Percentiles rank a stretch among this genome's conserved stretches.
These are phyloP conservation scores for Sclerotinia glacialis DNA, from an alignment of 2,329 filamentous ascomycete genomes.

Conservation along the genomic window DNA sequence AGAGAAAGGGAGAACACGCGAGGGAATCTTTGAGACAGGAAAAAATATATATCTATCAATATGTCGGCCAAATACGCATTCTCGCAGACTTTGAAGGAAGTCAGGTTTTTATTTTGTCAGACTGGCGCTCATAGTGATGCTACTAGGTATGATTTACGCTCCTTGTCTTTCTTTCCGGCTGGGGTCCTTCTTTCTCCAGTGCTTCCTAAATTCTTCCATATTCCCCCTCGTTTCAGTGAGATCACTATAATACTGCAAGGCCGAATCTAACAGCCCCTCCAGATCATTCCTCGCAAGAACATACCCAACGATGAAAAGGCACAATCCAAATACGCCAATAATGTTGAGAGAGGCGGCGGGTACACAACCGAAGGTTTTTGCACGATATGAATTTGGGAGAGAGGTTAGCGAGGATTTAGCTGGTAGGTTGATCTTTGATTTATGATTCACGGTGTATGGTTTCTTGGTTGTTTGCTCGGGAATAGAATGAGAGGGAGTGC, in stretches of 20 bases:
- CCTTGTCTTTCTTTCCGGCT: not conserved
- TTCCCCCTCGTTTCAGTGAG: no score
- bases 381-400: constrained; percentile 77
- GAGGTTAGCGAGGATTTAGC: constrained; percentile 63
- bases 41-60: constrained; percentile 37
- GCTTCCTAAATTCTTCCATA: not conserved
- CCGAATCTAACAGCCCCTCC: constrained; percentile 2
- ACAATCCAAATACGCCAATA: constrained; percentile 92
- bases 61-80: constrained; percentile 97
- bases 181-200: no score
- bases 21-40: constrained; percentile 24
- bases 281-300: constrained; percentile 87
- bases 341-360: constrained; percentile 88
- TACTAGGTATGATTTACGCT: constrained; percentile 63
- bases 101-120: constrained; percentile 97
- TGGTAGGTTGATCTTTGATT: constrained; percentile 44
- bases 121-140: constrained; percentile 86
- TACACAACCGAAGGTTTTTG: constrained; percentile 81
- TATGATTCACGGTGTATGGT: not conserved
- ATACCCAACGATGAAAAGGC: constrained; percentile 99
- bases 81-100: constrained; percentile 82
- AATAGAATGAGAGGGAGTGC: not conserved
- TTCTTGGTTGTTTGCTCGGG: not conserved
- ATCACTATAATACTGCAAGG: not conserved
- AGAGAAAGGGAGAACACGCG: not conserved